A percentile compares a stretch with the other conserved stretches of the same genome.
Evolutionary conservation across 164 flowering plant genomes (phyloP).

Genomic region (Hamamelis virginiana): DNA sequence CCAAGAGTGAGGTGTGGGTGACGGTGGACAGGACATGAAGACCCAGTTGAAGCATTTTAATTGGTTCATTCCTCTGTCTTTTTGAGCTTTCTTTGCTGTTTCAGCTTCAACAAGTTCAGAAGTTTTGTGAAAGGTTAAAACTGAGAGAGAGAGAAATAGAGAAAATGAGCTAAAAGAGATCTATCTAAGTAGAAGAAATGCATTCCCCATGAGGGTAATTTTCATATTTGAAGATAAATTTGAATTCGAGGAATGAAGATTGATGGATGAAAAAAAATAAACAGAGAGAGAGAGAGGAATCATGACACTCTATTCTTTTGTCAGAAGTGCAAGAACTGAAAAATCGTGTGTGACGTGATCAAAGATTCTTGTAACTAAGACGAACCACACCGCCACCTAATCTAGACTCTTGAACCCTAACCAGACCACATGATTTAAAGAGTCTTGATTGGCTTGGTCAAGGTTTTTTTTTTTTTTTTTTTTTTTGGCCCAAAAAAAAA

Average conservation of each 20-base stretch:
- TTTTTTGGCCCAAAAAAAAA: no score
- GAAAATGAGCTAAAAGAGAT: constrained; percentile 1
- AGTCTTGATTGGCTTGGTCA: not conserved
- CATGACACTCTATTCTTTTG: constrained; percentile 28
- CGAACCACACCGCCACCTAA: not conserved
- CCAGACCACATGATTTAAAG: not conserved
- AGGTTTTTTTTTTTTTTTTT: not conserved
- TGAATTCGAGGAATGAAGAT: no score
- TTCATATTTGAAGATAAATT: constrained; percentile 11
- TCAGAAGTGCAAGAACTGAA: constrained; percentile 37
- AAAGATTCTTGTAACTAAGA: constrained; percentile 41
- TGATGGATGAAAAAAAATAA: constrained; percentile 2
- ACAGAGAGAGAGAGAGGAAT: constrained; percentile 15
- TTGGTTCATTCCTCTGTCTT: constrained; percentile 9
- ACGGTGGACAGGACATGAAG: not conserved
- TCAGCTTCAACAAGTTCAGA: constrained; percentile 7
- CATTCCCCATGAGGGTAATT: not conserved
- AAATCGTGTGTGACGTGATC: constrained; percentile 43
- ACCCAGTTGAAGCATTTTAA: constrained; percentile 6
- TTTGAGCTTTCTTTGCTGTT: not conserved
- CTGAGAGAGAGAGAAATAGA: constrained; percentile 1
- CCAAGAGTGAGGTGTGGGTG: constrained; percentile 15
- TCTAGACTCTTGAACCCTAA: constrained; percentile 18
- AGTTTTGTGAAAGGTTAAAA: constrained; percentile 16
- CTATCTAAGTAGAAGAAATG: constrained; percentile 1